Evolutionary conservation across 345 rosid species (phyloP).

Genomic region (Gossypium australe): DNA sequence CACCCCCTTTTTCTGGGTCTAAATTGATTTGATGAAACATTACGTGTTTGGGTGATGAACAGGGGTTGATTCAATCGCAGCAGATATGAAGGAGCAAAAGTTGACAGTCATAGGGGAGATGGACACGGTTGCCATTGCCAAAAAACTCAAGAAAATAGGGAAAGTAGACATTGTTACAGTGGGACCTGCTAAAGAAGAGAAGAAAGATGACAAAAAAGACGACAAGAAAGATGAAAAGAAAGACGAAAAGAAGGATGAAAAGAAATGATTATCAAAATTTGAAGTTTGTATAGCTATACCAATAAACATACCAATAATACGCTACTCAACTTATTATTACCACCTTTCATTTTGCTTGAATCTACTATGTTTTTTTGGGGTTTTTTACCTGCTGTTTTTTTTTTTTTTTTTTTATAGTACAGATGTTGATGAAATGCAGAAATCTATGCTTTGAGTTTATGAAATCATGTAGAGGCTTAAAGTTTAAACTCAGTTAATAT

Average conservation of each 20-base stretch:
- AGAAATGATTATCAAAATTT: neutral
- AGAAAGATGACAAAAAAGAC: constrained; percentile 15
- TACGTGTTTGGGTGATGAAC: neutral
- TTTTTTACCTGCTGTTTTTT: no score
- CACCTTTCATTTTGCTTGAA: neutral
- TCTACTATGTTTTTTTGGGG: neutral
- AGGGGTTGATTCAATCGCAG: constrained; percentile 34
- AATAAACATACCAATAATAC: neutral
- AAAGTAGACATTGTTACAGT: constrained; percentile 23
- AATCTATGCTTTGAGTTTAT: neutral
- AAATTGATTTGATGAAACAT: neutral
- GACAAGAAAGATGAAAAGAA: neutral
- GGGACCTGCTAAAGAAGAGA: constrained; percentile 29
- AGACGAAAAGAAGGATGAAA: neutral
- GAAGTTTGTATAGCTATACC: neutral
- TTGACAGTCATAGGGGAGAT: constrained; percentile 16
- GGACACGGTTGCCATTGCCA: constrained; percentile 27
- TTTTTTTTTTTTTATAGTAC: no score
- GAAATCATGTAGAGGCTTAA: neutral
- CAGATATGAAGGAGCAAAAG: constrained; percentile 21
- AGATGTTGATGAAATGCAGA: no score
- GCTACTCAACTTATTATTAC: neutral
- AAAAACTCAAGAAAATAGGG: constrained; percentile 33
- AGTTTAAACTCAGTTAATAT: neutral
- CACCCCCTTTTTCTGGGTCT: neutral